These are phyloP conservation scores for Eucalyptus curtisii DNA, from an alignment of 345 rosid genomes.

Conservation along the genomic window DNA sequence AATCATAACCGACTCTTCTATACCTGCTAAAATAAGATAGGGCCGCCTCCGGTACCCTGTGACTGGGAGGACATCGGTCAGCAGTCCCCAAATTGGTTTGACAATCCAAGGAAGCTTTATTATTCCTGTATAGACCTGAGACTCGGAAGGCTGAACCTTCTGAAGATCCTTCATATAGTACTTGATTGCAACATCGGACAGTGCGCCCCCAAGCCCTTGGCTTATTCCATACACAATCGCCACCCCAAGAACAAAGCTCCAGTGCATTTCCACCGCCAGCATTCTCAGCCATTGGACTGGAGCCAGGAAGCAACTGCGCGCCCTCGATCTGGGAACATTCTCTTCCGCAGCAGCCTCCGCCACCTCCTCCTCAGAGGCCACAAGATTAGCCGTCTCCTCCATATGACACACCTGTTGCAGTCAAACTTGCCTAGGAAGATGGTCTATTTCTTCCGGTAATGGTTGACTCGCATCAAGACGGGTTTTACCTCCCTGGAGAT, in stretches of 20 bases:
- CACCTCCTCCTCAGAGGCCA: not conserved
- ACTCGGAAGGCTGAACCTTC: constrained; percentile 54
- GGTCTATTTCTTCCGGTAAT: not conserved
- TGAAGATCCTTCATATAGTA: constrained; percentile 68
- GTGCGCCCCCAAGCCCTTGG: constrained; percentile 48
- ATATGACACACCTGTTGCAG: not conserved
- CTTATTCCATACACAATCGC: constrained; percentile 47
- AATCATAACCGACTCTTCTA: not conserved
- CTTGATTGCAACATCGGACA: constrained; percentile 37
- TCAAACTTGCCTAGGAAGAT: not conserved
- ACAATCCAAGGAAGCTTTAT: constrained; percentile 54
- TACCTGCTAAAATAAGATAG: constrained; percentile 51
- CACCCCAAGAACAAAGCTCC: constrained; percentile 63
- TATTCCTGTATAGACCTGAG: constrained; percentile 38
- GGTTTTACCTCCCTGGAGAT: not conserved
- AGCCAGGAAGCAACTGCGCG: not conserved
- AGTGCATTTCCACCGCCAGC: constrained; percentile 40
- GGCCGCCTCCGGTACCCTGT: constrained; percentile 47
- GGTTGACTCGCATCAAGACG: not conserved
- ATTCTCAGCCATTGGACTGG: constrained; percentile 41
- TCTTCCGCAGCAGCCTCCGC: not conserved
- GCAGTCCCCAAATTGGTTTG: constrained; percentile 64
- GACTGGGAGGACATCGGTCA: constrained; percentile 49
- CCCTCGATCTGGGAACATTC: not conserved
- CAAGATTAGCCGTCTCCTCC: not conserved